Evolutionary conservation across 108 stramenopile genomes (phyloP), one percentile per base, ranked within the genome.

Genomic region (Cyclotella cryptica): DNA sequence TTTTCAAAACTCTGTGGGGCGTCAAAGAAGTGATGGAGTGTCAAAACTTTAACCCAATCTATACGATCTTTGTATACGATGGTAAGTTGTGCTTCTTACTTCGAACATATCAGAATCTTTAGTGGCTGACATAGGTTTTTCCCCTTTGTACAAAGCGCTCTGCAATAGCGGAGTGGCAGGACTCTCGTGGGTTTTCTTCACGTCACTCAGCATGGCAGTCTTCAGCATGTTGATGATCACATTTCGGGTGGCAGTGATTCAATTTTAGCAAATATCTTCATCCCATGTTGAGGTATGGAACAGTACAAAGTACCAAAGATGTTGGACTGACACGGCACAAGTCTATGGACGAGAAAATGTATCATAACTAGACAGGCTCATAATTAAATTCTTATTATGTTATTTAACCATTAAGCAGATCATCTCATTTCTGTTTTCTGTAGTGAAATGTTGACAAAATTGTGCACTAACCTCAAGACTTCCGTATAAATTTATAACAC

Each of bases 201-300:
- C 72, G 1, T 66, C 73, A 49, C 45, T 79, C 0, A 26, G 55
- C 18, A 74, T 79, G 72, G 72, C 53, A 29, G 44, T 74, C 22
- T 79, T 74, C 17, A 73, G 78, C 52, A 79, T 79, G 78, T 9
- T 67, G 3, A 79, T 79, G 78, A 41, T 79, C 10, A 74, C 72
- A 14, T 43, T 79, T 13, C 49, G 78, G 24, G 72, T 74, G 40
- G 78, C 78, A 59, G 58, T 59, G 9, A 29, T 59, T 59, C 58
- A 59, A 59, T 59, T 59, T 29, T 59, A 17, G 29, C 15, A 14
- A 7, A 53, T 19, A n/a, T 53, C 6, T 7, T 6, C 52, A 18
- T 53, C 7, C 19, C 19, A 19, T 7, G 18, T 10, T 10, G 13
- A 45, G n/a, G n/a, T n/a, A n/a, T n/a, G n/a, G n/a, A n/a, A n/a